Base-by-base conservation (phyloP, 2,329 filamentous ascomycete genomes). In the Paraphoma chrysanthemicola region DNA sequence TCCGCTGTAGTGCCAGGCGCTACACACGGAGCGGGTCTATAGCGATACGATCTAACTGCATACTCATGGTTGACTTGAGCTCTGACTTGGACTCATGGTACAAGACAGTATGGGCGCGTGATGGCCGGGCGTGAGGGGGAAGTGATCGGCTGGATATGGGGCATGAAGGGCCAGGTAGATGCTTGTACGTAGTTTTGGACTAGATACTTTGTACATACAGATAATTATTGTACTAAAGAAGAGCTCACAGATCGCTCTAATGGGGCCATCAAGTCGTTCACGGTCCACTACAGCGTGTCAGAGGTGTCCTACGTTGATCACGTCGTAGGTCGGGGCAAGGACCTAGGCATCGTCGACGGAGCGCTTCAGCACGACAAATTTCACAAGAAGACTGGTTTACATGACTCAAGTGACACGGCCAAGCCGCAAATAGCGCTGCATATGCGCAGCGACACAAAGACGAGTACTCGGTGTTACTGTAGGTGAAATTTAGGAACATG, bases 361-460 rank as follows among this genome's bases (percentile, higher is more conserved):
- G 56, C 28, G 50, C 66, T 77, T 48, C 48, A 46, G 10, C 53
- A 66, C 23, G 53, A 73, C 57, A 62, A 64, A 17, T 63, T 56
- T 48, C 69, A 67, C 53, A 54, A 55, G 11, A 48, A 44, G 23
- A 66, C 73, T 36, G 66, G 78, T 29, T 59, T 81, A 7, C 69
- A 80, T 44, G 79, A 79, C 14, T 65, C 80, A 3, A 78, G 79
- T 14, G 79, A 79, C 3, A 80, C 82, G 30, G 79, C 78, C 28
- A 82, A 82, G 68, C 81, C 79, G n/a, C 76, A 82, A 59, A 3
- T 38, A 38, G 33, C 33, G n/a, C n/a, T 38, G 33, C 33, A 38
- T 38, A 38, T n/a, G 33, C 33, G 33, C 33, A 38, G n/a, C 33
- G 6, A 38, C 33, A 38, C 2, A 38, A 38, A 38, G 6, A 38